Evolutionary conservation across 2,329 filamentous ascomycete species (phyloP), one percentile per base, ranked within the genome.

Genomic region (Colletotrichum coccodes): DNA sequence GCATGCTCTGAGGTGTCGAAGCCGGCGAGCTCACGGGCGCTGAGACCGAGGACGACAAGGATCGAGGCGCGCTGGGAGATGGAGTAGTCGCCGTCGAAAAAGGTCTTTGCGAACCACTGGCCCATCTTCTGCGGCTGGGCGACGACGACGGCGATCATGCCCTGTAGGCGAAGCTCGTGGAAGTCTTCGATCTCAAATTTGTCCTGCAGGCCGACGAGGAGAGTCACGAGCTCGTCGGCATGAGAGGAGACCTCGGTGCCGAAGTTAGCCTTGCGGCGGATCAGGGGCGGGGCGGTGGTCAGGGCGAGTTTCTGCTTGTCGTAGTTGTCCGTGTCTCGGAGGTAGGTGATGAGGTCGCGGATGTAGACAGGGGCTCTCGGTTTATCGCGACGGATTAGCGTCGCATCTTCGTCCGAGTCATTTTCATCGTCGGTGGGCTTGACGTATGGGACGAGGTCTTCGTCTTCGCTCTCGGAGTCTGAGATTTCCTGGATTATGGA

Each of bases 321-420:
- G 73, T 94, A 94, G 72, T 92, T 92, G 52, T 98, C 94, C 0
- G 89, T 90, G 72, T 97, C 93, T 56, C 93, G 88, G 3, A 99
- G 85, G 75, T 91, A 95, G 8, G 85, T 78, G 62, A 98, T 90
- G 12, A 98, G 85, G 74, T 97, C 94, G 52, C 94, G 90, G 68
- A 98, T 92, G 75, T 98, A 98, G 1, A 99, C 94, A 1, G 96
- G 96, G 0, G 94, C 88, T 66, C 89, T 92, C 26, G 92, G 89
- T 74, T 96, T 98, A 79, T 96, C 91, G 16, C 95, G 88, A 65
- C 92, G 91, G 54, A 98, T 87, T 21, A 97, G 83, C 0, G 94
- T 97, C 6, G 96, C 91, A 74, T 99, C 97, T 42, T 98, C 95
- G 65, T 98, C 94, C 0, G 94, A 95, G 76, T 99, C 96, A 76